Evolutionary conservation across 2,329 filamentous ascomycete species (phyloP).

Genomic region (Neodidymelliopsis sp.): DNA sequence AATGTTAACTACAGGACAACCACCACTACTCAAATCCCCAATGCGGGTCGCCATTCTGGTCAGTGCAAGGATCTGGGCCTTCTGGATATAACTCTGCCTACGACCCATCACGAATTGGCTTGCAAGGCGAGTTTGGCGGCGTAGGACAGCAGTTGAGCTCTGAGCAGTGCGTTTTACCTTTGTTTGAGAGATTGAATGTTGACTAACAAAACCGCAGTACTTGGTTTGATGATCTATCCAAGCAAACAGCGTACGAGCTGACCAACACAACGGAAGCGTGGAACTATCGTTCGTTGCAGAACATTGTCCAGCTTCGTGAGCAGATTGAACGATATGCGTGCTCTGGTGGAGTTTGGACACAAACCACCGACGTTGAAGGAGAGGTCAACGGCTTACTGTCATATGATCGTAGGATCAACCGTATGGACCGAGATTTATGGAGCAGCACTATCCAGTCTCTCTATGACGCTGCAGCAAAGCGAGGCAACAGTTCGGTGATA

Average conservation of each 20-base stretch:
- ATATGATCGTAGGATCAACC: constrained; percentile 69
- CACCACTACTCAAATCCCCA: constrained; percentile 76
- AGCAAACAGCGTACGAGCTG: constrained; percentile 72
- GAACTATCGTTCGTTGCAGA: constrained; percentile 69
- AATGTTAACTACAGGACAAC: constrained; percentile 63
- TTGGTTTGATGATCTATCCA: constrained; percentile 66
- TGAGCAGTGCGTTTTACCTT: constrained; percentile 59
- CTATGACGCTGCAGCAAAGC: constrained; percentile 58
- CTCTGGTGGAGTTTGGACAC: constrained; percentile 74
- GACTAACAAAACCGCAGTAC: constrained; percentile 54
- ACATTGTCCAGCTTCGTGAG: constrained; percentile 57
- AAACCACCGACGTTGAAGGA: constrained; percentile 77
- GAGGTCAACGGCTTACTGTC: constrained; percentile 76
- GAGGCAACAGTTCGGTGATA: constrained; percentile 11
- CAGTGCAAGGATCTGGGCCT: constrained; percentile 58
- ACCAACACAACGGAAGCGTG: constrained; percentile 65
- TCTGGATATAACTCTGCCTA: constrained; percentile 54
- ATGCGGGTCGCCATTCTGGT: constrained; percentile 74
- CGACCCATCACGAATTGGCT: constrained; percentile 66
- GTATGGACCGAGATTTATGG: constrained; percentile 67
- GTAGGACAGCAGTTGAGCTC: constrained; percentile 70
- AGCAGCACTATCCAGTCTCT: constrained; percentile 65
- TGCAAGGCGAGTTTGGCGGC: constrained; percentile 77
- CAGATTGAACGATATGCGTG: constrained; percentile 66
- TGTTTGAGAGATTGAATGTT: neutral